These are phyloP conservation scores for Zygosaccharomyces sapae DNA, from an alignment of 1,139 yeast genomes.

Conservation along the genomic window DNA sequence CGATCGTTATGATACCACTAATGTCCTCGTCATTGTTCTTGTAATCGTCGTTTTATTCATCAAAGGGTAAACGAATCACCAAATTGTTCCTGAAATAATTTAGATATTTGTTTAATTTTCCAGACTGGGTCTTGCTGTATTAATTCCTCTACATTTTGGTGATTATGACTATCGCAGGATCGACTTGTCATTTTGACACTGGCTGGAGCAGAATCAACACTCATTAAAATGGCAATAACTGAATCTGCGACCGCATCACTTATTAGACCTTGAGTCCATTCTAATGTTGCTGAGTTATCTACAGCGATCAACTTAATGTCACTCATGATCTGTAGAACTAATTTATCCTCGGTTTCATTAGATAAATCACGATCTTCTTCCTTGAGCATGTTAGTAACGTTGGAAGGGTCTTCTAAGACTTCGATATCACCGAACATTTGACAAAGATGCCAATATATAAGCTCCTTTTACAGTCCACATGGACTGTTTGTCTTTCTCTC, in stretches of 20 bases:
- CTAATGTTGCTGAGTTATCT: slow-evolving; percentile 56
- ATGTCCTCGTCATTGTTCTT: slow-evolving; percentile 47
- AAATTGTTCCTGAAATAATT: slow-evolving; percentile 75
- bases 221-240: slow-evolving; percentile 79
- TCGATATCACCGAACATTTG: slow-evolving; percentile 93
- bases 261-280: slow-evolving; percentile 88
- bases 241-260: slow-evolving; percentile 95
- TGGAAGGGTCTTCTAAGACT: slow-evolving; percentile 55
- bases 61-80: slow-evolving; percentile 59
- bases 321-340: slow-evolving; percentile 47
- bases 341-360: slow-evolving; percentile 29
- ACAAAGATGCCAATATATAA: slow-evolving; percentile 82
- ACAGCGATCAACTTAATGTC: slow-evolving; percentile 49
- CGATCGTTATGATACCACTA: slow-evolving; percentile 49
- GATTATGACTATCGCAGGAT: slow-evolving; percentile 47
- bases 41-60: slow-evolving; percentile 38
- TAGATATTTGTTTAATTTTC: slow-evolving; percentile 58
- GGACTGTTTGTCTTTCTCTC: slow-evolving; percentile 75
- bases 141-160: slow-evolving; percentile 23
- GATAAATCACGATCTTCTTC: slow-evolving; percentile 36
- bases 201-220: slow-evolving; percentile 92
- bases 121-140: slow-evolving; percentile 40
- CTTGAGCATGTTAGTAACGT: slow-evolving; percentile 25
- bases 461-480: slow-evolving; percentile 77
- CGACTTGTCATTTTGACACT: slow-evolving; percentile 80